A percentile compares a stretch with the other conserved stretches of the same genome.
phyloP scores from a whole-genome alignment of 2,329 filamentous ascomycete genomes.

The Fusarium mexicanum region DNA sequence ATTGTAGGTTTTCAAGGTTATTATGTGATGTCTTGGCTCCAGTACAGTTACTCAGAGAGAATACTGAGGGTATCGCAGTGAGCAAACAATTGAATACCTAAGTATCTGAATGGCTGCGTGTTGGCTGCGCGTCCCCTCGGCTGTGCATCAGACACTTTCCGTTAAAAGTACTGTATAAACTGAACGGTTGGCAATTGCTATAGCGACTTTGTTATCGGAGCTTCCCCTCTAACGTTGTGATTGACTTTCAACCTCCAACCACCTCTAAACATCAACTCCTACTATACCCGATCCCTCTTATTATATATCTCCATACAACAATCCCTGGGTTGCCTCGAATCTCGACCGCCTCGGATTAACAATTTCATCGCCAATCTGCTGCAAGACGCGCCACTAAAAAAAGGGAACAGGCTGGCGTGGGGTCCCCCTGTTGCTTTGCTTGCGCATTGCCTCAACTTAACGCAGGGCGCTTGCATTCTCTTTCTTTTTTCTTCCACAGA shows the following conservation, averaged over 20 bases:
- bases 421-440: conserved; percentile 26
- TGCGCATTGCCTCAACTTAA: conserved; percentile 28
- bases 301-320: not conserved
- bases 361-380: conserved; percentile 7
- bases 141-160: conserved; percentile 5
- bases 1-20: not conserved
- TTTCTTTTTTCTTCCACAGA: conserved; percentile 1
- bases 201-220: conserved; percentile 8
- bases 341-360: conserved; percentile 22
- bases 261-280: not conserved
- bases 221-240: not conserved
- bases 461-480: conserved; percentile 3
- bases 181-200: not conserved
- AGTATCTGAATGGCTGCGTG: not conserved
- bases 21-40: not conserved
- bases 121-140: conserved; percentile 1
- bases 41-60: not conserved
- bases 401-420: conserved; percentile 23
- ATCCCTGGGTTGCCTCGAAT: conserved; percentile 6
- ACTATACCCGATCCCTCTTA: not conserved
- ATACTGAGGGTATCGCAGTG: not conserved
- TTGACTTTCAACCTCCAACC: not conserved
- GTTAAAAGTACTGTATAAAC: not conserved
- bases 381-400: conserved; percentile 35
- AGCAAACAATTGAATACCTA: not conserved